Base-by-base conservation (phyloP, 805 yeast species). In the Wickerhamiella cacticola region DNA sequence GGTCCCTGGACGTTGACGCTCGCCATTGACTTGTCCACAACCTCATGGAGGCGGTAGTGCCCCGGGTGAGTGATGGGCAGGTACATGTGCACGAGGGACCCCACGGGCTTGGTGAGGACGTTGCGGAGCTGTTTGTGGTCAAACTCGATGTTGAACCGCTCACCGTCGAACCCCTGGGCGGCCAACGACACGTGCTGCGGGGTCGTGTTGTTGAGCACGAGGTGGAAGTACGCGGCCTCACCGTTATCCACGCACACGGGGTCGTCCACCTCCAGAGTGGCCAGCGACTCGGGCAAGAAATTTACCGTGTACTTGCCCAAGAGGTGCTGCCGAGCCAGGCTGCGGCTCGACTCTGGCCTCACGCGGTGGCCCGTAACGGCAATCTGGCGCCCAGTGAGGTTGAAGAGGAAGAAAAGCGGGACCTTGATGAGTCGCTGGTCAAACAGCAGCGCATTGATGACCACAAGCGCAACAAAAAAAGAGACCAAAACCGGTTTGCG, bases 251-350 rank as follows among this genome's bases (percentile, higher is more conserved):
- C 54, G 65, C 98, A 92, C 51, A 73, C 74, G 3, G 75, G 69
- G 24, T 74, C 77, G 44, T 71, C 75, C 13, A 52, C 50, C 53
- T 88, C 86, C 56, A 92, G 66, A 57, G 72, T 69, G 3, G 94
- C 95, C 0, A 94, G 80, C 39, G 94, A 82, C 63, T 89, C 96
- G 0, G 98, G 97, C 29, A 92, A 68, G 52, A 83, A 82, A 58
- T 88, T 82, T 52, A 92, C 80, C 0, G 88, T 82, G 58, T 84
- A 83, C 38, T 78, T 78, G 39, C 98, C 98, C 57, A 76, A 81
- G 61, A 88, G 82, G 62, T 87, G 94, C 2, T 52, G 45, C 7
- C 75, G 56, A 18, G 64, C 60, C 3, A 72, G 51, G 43, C 66
- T 66, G 10, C 63, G 60, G 34, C 63, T 57, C 15, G 64, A 60